Base-by-base conservation (phyloP, 2,329 filamentous ascomycete species). In the Shiraia bambusicola region DNA sequence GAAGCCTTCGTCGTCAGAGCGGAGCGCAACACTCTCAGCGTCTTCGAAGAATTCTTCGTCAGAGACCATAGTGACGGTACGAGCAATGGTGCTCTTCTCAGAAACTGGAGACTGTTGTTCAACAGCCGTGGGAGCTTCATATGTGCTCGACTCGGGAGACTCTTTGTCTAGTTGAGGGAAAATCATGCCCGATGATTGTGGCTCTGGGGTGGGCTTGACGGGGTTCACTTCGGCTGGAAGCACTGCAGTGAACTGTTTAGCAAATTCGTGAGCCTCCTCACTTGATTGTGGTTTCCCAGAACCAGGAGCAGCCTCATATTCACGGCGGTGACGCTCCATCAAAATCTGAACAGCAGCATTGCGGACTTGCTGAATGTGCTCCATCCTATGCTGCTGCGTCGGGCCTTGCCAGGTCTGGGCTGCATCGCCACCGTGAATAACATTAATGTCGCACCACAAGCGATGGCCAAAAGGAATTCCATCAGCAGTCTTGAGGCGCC, bases 151-250 rank as follows among this genome's bases (percentile, higher is more conserved):
- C 32, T 82, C 77, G 2, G 91, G 89, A 8, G 90, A 95, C 72
- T 97, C 93, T 73, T 94, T 95, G 58, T 95, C 90, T 28, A 97
- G 80, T 69, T 87, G 95, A 47, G 93, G 93, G 80, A 97, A 97
- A 65, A 97, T 91, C 90, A 97, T 96, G 59, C 84, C 82, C 70
- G 62, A 66, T 3, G 49, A 43, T 29, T 61, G 49, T 13, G 42
- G 42, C 27, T 56, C 47, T 29, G 54, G 38, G 28, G 52, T 43
- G 15, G 40, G 34, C 38, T 53, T 44, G 3, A 31, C 28, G 13
- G 46, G 31, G 49, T 61, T 65, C 39, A 70, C 65, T 48, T 72
- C 66, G 1, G 61, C 60, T 5, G 62, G 58, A 36, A 65, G 51
- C 43, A 65, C 60, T 9, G 53, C 56, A 40, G 55, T 54, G 31